Conservation (phyloP, 1,284 basidiomycete species). For the Butyriboletus appendiculatus region DNA sequence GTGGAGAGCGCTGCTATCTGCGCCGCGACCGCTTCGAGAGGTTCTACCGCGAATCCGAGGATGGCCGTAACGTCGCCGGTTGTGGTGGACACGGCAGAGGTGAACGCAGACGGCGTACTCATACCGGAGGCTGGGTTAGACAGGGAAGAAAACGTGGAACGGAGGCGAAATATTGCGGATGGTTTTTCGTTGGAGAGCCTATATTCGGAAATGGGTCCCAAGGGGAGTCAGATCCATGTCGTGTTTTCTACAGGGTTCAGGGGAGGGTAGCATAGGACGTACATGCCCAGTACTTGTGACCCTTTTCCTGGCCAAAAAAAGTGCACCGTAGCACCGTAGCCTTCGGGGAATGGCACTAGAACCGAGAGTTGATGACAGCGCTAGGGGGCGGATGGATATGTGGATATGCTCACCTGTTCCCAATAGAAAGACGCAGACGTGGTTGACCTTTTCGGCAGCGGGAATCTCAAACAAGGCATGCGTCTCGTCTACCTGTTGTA, state of each 20-base stretch:
- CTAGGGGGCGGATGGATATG: neutral
- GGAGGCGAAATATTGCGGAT: slow-evolving; percentile 87
- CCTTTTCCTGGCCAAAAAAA: slow-evolving; percentile 89
- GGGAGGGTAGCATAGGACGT: slow-evolving; percentile 29
- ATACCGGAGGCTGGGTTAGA: slow-evolving; percentile 47
- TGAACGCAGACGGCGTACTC: slow-evolving; percentile 56
- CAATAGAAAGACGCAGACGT: slow-evolving; percentile 86
- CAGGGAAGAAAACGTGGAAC: slow-evolving; percentile 60
- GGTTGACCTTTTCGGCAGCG: slow-evolving; percentile 79
- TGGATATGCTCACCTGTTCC: slow-evolving; percentile 61
- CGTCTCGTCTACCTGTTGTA: slow-evolving; percentile 80
- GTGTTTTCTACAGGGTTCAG: neutral
- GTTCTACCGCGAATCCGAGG: slow-evolving; percentile 73
- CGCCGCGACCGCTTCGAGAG: slow-evolving; percentile 55
- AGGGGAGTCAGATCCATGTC: neutral
- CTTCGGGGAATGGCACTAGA: slow-evolving; percentile 82
- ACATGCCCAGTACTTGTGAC: slow-evolving; percentile 89
- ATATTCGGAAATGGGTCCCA: neutral
- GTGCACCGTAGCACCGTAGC: slow-evolving; percentile 88
- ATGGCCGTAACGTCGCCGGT: slow-evolving; percentile 59
- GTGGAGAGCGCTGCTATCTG: slow-evolving; percentile 53
- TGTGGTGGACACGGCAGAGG: slow-evolving; percentile 38
- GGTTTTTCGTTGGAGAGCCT: slow-evolving; percentile 92
- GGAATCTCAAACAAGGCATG: slow-evolving; percentile 84
- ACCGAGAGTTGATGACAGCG: neutral